Base-by-base conservation (phyloP, 768 basidiomycete genomes). In the Podaxis pistillaris region DNA sequence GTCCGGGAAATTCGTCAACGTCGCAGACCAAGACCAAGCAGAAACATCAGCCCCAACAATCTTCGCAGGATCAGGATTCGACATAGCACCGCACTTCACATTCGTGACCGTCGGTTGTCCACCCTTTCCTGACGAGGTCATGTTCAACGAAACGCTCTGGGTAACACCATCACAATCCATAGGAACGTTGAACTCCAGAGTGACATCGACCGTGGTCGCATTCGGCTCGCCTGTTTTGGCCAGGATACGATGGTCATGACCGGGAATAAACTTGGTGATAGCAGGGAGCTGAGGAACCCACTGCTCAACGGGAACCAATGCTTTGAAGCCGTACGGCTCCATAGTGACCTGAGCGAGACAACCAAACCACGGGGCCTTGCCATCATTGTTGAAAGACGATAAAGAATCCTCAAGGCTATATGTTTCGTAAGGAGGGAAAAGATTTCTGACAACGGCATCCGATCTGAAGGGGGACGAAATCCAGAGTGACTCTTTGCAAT, bases 341-440 rank as follows among this genome's bases (percentile, higher is more conserved):
- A 96, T 80, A 2, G 83, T 84, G 69, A 96, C 65, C 15, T 68
- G 73, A 1, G 75, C 74, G 47, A 96, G 72, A 79, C 95, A 96
- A 2, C 95, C 95, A 60, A 83, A 83, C 72, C 71, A 94, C 3
- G 90, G 90, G 0, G 87, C 80, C 12, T 70, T 70, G 26, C 79
- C 75, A 68, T 91, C 79, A 60, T 79, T 79, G 70, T 81, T 81
- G 75, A 83, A 93, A 1, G 90, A 81, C 13, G 83, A 81, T 4
- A 78, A 73, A 1, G 94, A 95, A 53, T 86, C 81, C 56, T 81
- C 68, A 41, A 96, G 85, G 0, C 78, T 81, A 71, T 92, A 87
- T n/a, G 70, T 80, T 69, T 97, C 95, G 73, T 87, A 96, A 6
- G 95, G 95, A 40, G 86, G 82, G 62, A 97, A 81, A 33, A 96